phyloP scores from a whole-genome alignment of 148 eudicot genomes.

The Amaranthus cruentus region DNA sequence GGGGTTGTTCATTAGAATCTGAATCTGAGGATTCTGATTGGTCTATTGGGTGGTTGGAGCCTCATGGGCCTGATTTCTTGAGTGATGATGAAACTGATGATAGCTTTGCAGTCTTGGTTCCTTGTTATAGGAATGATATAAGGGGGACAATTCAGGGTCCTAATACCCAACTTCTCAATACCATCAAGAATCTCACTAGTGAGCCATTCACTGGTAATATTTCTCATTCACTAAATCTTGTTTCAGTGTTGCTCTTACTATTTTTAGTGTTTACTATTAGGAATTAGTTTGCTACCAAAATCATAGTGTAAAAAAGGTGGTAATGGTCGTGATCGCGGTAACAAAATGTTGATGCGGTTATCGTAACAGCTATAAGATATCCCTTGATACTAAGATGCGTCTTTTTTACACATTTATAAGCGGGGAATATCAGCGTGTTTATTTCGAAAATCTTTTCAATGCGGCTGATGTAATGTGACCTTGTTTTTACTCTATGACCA shows the following conservation, averaged over 20 bases:
- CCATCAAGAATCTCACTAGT: constrained; percentile 43
- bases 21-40: constrained; percentile 97
- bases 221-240: not conserved
- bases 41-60: constrained; percentile 96
- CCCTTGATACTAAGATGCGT: too few species aligned
- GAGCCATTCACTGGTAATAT: constrained; percentile 51
- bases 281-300: too few species aligned
- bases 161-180: constrained; percentile 40
- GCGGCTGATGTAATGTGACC: too few species aligned
- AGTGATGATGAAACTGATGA: constrained; percentile 77
- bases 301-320: too few species aligned
- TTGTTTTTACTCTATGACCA: too few species aligned
- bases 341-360: too few species aligned
- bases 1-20: constrained; percentile 74
- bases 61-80: constrained; percentile 80
- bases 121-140: constrained; percentile 61
- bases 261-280: too few species aligned
- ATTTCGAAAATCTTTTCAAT: too few species aligned
- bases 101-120: constrained; percentile 91
- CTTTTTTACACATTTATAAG: too few species aligned
- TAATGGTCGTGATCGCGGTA: too few species aligned
- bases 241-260: not conserved
- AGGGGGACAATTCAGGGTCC: constrained; percentile 33
- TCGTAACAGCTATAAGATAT: too few species aligned
- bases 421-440: too few species aligned